phyloP scores from a whole-genome alignment of 441 rosid species.

The Biscutella laevigata region DNA sequence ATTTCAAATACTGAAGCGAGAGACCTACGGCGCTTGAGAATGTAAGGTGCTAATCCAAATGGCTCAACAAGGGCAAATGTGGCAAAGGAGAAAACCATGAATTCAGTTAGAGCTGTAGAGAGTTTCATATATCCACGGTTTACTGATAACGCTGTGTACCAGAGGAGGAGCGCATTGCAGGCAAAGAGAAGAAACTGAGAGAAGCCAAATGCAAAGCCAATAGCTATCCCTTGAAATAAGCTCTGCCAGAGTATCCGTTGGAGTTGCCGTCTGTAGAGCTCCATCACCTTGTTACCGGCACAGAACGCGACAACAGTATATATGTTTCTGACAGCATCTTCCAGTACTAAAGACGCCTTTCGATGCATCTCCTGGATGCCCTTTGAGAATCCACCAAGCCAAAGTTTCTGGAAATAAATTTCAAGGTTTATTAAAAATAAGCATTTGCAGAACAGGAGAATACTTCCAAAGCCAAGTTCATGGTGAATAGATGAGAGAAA shows the following conservation, averaged over 20 bases:
- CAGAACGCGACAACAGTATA: constrained; percentile 99
- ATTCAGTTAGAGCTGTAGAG: constrained; percentile 83
- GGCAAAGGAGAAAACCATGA: constrained; percentile 95
- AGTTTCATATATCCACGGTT: constrained; percentile 39
- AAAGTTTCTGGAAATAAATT: constrained; percentile 68
- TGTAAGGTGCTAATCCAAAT: constrained; percentile 98
- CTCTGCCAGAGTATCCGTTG: constrained; percentile 76
- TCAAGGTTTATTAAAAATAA: neutral
- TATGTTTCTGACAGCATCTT: constrained; percentile 97
- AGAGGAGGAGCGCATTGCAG: constrained; percentile 95
- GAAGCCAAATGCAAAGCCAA: constrained; percentile 94
- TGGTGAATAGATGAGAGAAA: constrained; percentile 4
- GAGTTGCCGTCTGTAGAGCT: constrained; percentile 81
- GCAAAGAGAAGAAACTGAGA: constrained; percentile 99
- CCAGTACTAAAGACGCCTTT: constrained; percentile 97
- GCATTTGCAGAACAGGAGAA: neutral
- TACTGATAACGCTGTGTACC: constrained; percentile 75
- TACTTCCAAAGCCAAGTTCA: neutral
- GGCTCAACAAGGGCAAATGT: constrained; percentile 99
- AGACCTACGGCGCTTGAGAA: constrained; percentile 86
- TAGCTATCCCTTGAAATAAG: constrained; percentile 84
- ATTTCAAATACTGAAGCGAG: constrained; percentile 94
- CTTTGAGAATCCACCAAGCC: constrained; percentile 99
- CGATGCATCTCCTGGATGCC: constrained; percentile 99
- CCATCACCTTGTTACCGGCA: constrained; percentile 99